phyloP scores from a whole-genome alignment of 441 rosid species.

The Gossypium lobatum region DNA sequence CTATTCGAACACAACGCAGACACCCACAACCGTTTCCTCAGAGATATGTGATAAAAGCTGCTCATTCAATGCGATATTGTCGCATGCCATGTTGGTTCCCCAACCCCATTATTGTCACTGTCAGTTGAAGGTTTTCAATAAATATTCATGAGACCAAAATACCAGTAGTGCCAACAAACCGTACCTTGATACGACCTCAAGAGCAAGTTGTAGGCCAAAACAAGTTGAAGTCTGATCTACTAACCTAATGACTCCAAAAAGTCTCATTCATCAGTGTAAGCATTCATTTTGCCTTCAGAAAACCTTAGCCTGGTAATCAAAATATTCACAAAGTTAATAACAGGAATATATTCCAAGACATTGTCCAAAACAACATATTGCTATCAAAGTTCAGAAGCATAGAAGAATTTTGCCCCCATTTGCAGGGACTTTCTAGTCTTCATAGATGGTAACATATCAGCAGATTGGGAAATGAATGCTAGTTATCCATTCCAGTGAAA shows the following conservation, averaged over 20 bases:
- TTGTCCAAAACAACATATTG: background rate
- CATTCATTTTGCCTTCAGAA: background rate
- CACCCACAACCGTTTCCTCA: background rate
- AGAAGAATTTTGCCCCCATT: background rate
- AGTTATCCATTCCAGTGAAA: background rate
- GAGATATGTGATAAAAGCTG: background rate
- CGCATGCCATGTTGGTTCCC: background rate
- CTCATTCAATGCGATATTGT: background rate
- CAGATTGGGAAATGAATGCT: background rate
- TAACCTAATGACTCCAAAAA: background rate
- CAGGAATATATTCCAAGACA: background rate
- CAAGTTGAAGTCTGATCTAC: background rate
- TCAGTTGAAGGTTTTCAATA: background rate
- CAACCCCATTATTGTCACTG: background rate
- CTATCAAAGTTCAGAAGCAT: background rate
- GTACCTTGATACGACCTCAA: background rate
- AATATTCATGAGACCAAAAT: background rate
- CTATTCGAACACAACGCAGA: background rate
- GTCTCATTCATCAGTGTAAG: constrained; percentile 2
- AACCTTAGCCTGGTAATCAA: background rate
- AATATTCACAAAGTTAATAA: background rate
- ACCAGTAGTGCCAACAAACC: background rate
- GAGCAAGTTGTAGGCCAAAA: background rate
- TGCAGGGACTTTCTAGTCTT: background rate
- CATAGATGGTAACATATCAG: background rate